Evolutionary conservation across 1,139 yeast species (phyloP).

Genomic region (Oligophagozyma castellii): DNA sequence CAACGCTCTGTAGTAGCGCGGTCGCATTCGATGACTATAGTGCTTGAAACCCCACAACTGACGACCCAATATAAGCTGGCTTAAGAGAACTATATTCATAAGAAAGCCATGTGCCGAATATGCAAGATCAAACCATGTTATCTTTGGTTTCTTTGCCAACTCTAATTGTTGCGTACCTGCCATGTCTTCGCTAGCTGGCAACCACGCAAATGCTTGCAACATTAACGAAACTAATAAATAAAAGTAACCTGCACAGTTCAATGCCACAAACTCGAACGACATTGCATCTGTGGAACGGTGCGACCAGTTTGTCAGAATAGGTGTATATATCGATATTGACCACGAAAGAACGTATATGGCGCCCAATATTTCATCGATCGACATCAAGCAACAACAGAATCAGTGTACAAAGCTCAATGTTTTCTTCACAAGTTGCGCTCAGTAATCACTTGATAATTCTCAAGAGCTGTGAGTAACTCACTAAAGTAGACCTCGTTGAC

Average conservation of each 20-base stretch:
- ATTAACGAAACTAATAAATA: constrained; percentile 29
- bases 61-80: constrained; percentile 27
- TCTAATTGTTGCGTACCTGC: neutral
- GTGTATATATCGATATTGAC: constrained; percentile 35
- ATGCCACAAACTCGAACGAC: constrained; percentile 31
- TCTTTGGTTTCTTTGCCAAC: constrained; percentile 25
- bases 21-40: constrained; percentile 13
- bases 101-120: constrained; percentile 33
- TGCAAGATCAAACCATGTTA: constrained; percentile 30
- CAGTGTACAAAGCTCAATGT: too few relatives aligned
- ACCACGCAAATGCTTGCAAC: constrained; percentile 25
- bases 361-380: constrained; percentile 14
- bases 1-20: constrained; percentile 16
- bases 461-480: too few relatives aligned
- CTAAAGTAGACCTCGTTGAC: too few relatives aligned
- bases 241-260: constrained; percentile 32
- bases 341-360: constrained; percentile 20
- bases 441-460: too few relatives aligned
- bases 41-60: constrained; percentile 25
- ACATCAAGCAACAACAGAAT: constrained; percentile 1
- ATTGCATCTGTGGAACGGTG: constrained; percentile 31
- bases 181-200: constrained; percentile 3
- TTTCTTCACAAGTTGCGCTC: too few relatives aligned
- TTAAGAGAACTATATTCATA: constrained; percentile 25
- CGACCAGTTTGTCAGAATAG: constrained; percentile 27